A percentile compares a stretch with the other conserved stretches of the same genome.
phyloP scores from a whole-genome alignment of 805 yeast species.

The Wickerhamomyces alni region DNA sequence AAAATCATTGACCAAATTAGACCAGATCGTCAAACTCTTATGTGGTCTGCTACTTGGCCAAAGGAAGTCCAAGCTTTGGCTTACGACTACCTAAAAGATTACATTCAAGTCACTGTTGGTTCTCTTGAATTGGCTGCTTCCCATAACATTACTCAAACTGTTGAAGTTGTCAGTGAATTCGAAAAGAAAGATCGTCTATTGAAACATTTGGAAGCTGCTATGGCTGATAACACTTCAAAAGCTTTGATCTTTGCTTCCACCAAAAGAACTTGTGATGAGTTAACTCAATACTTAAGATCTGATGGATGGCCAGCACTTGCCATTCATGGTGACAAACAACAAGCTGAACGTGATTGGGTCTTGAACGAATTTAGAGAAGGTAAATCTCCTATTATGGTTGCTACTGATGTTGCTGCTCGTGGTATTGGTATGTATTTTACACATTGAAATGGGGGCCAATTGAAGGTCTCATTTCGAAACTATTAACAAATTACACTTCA shows the following conservation, averaged over 20 bases:
- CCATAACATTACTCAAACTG: constrained; percentile 89
- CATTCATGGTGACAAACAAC: constrained; percentile 97
- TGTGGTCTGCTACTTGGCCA: constrained; percentile 99
- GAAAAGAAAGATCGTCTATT: constrained; percentile 91
- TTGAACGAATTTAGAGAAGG: constrained; percentile 88
- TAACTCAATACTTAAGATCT: constrained; percentile 83
- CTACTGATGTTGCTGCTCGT: constrained; percentile 99
- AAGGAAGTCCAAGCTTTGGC: constrained; percentile 94
- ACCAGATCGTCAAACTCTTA: constrained; percentile 98
- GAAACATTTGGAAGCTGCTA: constrained; percentile 78
- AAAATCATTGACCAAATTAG: constrained; percentile 96
- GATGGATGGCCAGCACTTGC: constrained; percentile 99
- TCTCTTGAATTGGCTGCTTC: constrained; percentile 95
- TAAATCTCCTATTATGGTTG: constrained; percentile 94
- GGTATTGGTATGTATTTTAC: constrained; percentile 88
- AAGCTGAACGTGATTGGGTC: constrained; percentile 98
- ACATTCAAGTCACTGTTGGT: constrained; percentile 95
- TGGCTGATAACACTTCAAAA: constrained; percentile 65
- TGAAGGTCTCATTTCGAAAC: constrained; percentile 4
- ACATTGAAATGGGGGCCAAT: too few species aligned
- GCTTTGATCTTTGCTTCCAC: constrained; percentile 91
- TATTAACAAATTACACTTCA: constrained; percentile 20
- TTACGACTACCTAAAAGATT: constrained; percentile 84
- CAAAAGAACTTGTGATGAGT: constrained; percentile 95
- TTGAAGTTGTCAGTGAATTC: constrained; percentile 85